phyloP scores from a whole-genome alignment of 2,329 filamentous ascomycete species.

The Thelonectria rubi region DNA sequence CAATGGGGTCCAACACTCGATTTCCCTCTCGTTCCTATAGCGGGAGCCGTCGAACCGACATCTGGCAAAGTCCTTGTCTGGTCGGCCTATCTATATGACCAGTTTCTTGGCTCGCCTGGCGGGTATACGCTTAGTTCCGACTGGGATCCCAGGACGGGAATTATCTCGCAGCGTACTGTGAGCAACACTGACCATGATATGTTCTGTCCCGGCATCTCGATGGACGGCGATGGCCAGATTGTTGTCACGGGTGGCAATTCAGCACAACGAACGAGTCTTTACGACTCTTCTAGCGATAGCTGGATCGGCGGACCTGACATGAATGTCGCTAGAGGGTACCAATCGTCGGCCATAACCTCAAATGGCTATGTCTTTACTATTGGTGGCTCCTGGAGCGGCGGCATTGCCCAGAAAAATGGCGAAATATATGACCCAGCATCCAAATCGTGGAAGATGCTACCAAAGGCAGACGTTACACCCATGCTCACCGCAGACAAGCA shows the following conservation, averaged over 20 bases:
- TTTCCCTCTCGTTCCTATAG: constrained; percentile 32
- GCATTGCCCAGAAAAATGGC: constrained; percentile 22
- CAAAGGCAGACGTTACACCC: constrained; percentile 51
- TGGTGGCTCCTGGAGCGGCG: constrained; percentile 30
- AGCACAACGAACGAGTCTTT: constrained; percentile 59
- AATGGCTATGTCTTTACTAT: constrained; percentile 27
- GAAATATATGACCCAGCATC: constrained; percentile 22
- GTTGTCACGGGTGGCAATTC: constrained; percentile 64
- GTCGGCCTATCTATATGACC: constrained; percentile 22
- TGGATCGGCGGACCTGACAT: constrained; percentile 28
- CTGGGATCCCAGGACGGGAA: constrained; percentile 16
- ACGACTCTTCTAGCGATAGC: constrained; percentile 40
- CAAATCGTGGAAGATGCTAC: constrained; percentile 19
- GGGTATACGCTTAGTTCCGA: constrained; percentile 21
- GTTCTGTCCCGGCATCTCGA: constrained; percentile 65
- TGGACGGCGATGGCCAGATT: constrained; percentile 58
- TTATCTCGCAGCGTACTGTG: constrained; percentile 30
- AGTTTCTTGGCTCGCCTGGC: constrained; percentile 15
- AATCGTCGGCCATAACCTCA: constrained; percentile 20
- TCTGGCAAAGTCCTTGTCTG: constrained; percentile 27
- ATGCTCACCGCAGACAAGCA: constrained; percentile 61
- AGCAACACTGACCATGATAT: constrained; percentile 60
- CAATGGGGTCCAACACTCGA: constrained; percentile 28
- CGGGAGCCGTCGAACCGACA: constrained; percentile 28
- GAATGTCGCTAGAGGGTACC: constrained; percentile 23